Percentiles rank a stretch among this genome's conserved stretches.
Conservation (phyloP, 345 rosid species). For the Eucalyptus grandis region DNA sequence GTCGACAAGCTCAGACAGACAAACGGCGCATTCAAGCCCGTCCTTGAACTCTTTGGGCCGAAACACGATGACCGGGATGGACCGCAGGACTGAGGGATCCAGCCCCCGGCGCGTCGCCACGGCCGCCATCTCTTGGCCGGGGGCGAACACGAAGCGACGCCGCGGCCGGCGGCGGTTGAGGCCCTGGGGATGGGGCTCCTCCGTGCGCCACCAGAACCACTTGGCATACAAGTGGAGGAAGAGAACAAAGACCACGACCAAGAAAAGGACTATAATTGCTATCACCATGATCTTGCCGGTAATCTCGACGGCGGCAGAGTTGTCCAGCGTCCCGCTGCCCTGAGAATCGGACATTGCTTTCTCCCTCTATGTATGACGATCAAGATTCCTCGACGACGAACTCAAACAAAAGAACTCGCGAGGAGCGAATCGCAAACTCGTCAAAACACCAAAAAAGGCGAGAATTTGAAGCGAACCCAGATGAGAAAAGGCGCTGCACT, state of each 20-base stretch:
- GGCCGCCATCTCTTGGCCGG: conserved; percentile 34
- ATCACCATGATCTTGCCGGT: conserved; percentile 66
- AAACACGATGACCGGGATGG: conserved; percentile 48
- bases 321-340: neutral
- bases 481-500: neutral
- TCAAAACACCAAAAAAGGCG: neutral
- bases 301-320: conserved; percentile 25
- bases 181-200: conserved; percentile 14
- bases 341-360: conserved; percentile 25
- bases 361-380: neutral
- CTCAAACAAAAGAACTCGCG: neutral
- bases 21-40: conserved; percentile 47
- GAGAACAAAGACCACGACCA: conserved; percentile 46
- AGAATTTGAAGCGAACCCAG: conserved; percentile 2
- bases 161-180: conserved; percentile 31
- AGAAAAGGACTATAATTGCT: conserved; percentile 48
- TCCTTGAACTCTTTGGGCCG: conserved; percentile 41
- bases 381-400: neutral
- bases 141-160: conserved; percentile 43
- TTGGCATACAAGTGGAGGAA: conserved; percentile 78
- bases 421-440: neutral
- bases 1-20: conserved; percentile 17
- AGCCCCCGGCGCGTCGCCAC: conserved; percentile 30
- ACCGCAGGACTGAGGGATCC: conserved; percentile 29
- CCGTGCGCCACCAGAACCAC: conserved; percentile 85